Conservation (phyloP, 306 rosid genomes). For the Gastrolobium bilobum region DNA sequence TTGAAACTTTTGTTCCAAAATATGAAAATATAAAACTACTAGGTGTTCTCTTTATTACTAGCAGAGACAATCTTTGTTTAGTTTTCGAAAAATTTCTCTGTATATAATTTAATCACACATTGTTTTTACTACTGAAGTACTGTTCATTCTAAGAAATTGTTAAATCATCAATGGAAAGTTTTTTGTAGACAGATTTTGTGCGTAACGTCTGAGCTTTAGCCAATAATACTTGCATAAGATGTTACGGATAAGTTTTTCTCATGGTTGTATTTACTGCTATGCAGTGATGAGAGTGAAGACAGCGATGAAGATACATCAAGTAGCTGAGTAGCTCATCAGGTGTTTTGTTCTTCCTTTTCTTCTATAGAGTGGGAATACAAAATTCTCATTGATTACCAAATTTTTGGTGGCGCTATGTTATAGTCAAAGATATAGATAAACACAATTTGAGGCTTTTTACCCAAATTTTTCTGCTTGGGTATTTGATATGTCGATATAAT, state of each 20-base stretch:
- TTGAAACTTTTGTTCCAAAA: neutral
- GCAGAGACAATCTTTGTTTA: neutral
- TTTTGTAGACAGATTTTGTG: neutral
- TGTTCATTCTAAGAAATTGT: neutral
- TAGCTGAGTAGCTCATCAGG: conserved; percentile 51
- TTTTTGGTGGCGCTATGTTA: conserved; percentile 35
- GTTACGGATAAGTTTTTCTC: conserved; percentile 30
- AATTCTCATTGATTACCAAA: conserved; percentile 32
- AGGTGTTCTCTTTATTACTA: neutral
- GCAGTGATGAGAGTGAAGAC: conserved; percentile 89
- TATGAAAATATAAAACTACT: neutral
- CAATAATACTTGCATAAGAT: neutral
- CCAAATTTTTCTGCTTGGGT: conserved; percentile 63
- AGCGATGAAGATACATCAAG: conserved; percentile 71
- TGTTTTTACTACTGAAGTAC: neutral
- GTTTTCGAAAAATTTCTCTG: neutral
- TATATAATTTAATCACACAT: neutral
- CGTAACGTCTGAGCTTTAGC: neutral
- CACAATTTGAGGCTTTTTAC: conserved; percentile 46
- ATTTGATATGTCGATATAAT: conserved; percentile 44
- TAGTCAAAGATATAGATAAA: conserved; percentile 38
- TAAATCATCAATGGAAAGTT: neutral
- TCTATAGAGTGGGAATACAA: neutral
- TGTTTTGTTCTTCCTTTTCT: conserved; percentile 32
- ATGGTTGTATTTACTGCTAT: conserved; percentile 41